Evolutionary conservation across 805 yeast genomes (phyloP).

Genomic region (Starmera pachycereana): DNA sequence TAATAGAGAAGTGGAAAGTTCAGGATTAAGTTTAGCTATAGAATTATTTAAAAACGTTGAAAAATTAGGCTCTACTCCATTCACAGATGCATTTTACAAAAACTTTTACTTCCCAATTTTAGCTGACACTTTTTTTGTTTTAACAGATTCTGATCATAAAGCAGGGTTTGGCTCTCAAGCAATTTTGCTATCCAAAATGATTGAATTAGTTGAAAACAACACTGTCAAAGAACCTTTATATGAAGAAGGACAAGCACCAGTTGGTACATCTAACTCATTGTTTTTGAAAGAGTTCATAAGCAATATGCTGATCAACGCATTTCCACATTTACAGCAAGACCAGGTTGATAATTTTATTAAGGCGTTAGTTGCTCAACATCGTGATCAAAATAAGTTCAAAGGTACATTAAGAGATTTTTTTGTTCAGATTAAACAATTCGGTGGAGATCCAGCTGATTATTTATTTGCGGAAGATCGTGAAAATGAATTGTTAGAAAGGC

Average conservation of each 20-base stretch:
- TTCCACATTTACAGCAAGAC: conserved; percentile 78
- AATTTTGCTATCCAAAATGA: conserved; percentile 70
- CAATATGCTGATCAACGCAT: conserved; percentile 76
- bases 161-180: conserved; percentile 90
- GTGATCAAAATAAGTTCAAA: conserved; percentile 65
- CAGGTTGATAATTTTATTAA: conserved; percentile 76
- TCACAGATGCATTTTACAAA: conserved; percentile 79
- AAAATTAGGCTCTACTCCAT: conserved; percentile 52
- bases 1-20: conserved; percentile 91
- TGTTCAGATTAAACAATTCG: conserved; percentile 90
- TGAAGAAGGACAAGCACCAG: conserved; percentile 69
- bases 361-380: conserved; percentile 65
- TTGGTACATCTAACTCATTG: conserved; percentile 72
- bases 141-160: conserved; percentile 96
- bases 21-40: conserved; percentile 74
- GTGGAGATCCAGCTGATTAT: conserved; percentile 93
- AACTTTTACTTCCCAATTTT: conserved; percentile 83
- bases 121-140: conserved; percentile 84
- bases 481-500: conserved; percentile 59
- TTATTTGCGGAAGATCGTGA: conserved; percentile 91
- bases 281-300: conserved; percentile 76
- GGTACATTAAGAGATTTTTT: conserved; percentile 88
- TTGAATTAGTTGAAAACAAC: conserved; percentile 71
- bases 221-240: conserved; percentile 73
- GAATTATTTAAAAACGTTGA: conserved; percentile 84